These are phyloP conservation scores for Logfia minima DNA, from an alignment of 129 eudicot genomes.

Conservation along the genomic window DNA sequence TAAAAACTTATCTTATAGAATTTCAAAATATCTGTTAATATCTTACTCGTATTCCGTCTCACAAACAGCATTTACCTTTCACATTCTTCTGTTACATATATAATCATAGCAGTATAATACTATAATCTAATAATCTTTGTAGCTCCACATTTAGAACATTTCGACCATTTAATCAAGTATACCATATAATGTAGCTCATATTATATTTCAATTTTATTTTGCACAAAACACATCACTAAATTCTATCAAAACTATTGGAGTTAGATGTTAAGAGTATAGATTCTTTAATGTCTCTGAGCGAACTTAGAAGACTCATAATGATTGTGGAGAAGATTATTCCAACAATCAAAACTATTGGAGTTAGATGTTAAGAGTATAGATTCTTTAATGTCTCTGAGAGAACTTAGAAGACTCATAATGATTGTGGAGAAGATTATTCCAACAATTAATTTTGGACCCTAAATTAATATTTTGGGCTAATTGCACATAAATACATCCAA, in stretches of 20 bases:
- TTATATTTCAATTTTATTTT: neutral
- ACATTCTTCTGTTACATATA: conserved; percentile 8
- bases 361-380: neutral
- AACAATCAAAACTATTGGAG: neutral
- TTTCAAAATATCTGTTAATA: neutral
- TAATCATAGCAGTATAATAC: neutral
- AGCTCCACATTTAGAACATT: conserved; percentile 1
- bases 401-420: no score
- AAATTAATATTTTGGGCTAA: no score
- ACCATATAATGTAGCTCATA: neutral
- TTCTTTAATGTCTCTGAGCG: neutral
- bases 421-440: no score
- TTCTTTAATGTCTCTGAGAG: neutral
- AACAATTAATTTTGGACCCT: no score
- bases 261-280: neutral
- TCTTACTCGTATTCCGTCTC: neutral
- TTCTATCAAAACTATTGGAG: conserved; percentile 4
- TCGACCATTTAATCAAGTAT: neutral
- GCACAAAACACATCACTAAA: neutral
- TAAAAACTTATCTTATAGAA: neutral
- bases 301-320: no score
- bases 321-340: no score
- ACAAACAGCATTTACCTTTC: neutral
- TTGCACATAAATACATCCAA: no score
- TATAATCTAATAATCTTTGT: neutral